Percentiles rank a stretch among this genome's conserved stretches.
Conservation (phyloP, 768 basidiomycete genomes). For the Xerocomus potaroensis region DNA sequence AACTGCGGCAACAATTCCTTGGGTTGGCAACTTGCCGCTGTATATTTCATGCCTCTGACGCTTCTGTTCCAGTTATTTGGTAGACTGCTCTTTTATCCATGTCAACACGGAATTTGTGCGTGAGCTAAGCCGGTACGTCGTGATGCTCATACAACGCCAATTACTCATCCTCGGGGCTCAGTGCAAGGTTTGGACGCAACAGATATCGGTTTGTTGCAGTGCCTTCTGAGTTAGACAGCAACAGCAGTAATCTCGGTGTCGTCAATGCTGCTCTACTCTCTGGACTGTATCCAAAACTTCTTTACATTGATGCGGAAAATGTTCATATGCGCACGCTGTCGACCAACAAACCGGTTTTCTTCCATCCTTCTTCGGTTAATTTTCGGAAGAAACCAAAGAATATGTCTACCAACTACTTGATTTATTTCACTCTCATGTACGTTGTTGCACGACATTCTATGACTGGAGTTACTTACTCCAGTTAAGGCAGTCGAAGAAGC, state of each 20-base stretch:
- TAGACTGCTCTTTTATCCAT: conserved; percentile 82
- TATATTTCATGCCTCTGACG: conserved; percentile 2
- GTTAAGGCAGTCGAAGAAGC: conserved; percentile 84
- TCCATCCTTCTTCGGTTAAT: conserved; percentile 93
- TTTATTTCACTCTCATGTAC: conserved; percentile 88
- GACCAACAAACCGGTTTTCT: conserved; percentile 72
- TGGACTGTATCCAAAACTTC: conserved; percentile 88
- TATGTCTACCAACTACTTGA: conserved; percentile 68
- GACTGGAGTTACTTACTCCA: conserved; percentile 3
- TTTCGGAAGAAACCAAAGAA: conserved; percentile 65
- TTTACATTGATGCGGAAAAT: conserved; percentile 57
- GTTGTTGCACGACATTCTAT: conserved; percentile 13
- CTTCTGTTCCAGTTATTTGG: conserved; percentile 56
- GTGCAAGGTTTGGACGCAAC: conserved; percentile 70
- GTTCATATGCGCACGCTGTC: conserved; percentile 71
- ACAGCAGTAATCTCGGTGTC: conserved; percentile 60
- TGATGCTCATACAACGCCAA: background rate
- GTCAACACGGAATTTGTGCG: conserved; percentile 60
- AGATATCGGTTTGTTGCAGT: conserved; percentile 72
- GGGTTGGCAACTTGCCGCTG: conserved; percentile 39
- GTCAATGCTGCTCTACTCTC: conserved; percentile 80
- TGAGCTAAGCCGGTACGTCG: conserved; percentile 60
- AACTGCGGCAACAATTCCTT: conserved; percentile 86
- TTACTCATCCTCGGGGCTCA: conserved; percentile 26
- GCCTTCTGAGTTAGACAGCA: conserved; percentile 65